A percentile compares a stretch with the other conserved stretches of the same genome.
These are phyloP conservation scores for Schoenoplectus tabernaemontani DNA, from an alignment of 202 grass and related monocot genomes.

Conservation along the genomic window DNA sequence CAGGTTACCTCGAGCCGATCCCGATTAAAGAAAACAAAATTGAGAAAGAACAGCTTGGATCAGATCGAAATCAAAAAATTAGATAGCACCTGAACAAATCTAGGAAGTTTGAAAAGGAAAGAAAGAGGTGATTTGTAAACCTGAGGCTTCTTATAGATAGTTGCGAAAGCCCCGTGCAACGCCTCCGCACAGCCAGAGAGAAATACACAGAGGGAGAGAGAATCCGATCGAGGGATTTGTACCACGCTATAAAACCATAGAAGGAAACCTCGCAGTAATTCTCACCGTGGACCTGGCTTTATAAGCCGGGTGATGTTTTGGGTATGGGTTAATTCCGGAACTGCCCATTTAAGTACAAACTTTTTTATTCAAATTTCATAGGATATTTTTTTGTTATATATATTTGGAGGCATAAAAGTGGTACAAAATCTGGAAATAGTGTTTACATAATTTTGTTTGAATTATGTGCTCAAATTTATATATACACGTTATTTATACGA, in stretches of 20 bases:
- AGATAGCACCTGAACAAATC: not conserved
- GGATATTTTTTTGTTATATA: not conserved
- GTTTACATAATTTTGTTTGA: not conserved
- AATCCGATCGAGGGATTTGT: not conserved
- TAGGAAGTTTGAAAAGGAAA: not conserved
- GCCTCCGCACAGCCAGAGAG: not conserved
- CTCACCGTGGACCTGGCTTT: not conserved
- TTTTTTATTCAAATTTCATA: not conserved
- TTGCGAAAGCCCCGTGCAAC: constrained; percentile 1
- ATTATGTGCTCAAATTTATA: not conserved
- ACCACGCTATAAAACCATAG: not conserved
- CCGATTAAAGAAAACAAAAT: not conserved
- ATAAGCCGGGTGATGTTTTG: not conserved
- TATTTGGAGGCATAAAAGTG: not conserved
- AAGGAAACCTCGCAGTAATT: not conserved
- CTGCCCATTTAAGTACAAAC: not conserved
- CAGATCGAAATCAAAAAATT: not conserved
- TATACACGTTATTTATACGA: too few species aligned
- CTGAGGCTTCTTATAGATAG: constrained; percentile 5
- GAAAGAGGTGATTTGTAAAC: not conserved
- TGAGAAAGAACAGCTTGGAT: not conserved
- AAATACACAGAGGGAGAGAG: not conserved
- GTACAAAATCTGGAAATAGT: not conserved
- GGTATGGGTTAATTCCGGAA: not conserved
- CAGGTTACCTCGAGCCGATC: constrained; percentile 15